A percentile compares a stretch with the other conserved stretches of the same genome.
phyloP scores from a whole-genome alignment of 129 eudicot species.

The Pulicaria dysenterica region DNA sequence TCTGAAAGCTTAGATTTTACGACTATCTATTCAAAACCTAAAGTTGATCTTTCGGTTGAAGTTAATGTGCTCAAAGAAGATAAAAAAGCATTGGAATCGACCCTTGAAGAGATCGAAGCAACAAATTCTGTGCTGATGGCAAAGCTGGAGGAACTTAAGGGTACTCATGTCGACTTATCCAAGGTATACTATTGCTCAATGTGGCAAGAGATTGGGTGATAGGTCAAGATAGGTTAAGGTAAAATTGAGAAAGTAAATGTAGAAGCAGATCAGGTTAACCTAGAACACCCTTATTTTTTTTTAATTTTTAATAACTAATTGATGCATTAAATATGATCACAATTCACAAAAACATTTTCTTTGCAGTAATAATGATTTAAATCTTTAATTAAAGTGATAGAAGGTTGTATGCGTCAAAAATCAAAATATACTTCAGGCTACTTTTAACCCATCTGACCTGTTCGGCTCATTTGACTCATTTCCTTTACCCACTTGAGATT shows the following conservation, averaged over 20 bases:
- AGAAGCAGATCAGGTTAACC: not conserved
- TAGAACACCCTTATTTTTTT: not conserved
- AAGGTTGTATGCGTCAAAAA: constrained; percentile 12
- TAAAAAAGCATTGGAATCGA: constrained; percentile 64
- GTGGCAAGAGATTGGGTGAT: not conserved
- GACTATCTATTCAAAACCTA: constrained; percentile 41
- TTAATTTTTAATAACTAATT: not conserved
- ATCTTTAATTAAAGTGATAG: not conserved
- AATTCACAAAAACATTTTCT: too few species aligned
- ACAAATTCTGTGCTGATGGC: constrained; percentile 60
- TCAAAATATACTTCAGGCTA: constrained; percentile 1
- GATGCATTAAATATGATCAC: constrained; percentile 5
- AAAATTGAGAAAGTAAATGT: not conserved
- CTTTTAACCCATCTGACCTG: not conserved
- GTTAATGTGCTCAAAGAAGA: constrained; percentile 49
- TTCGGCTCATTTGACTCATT: not conserved
- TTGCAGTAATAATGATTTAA: not conserved
- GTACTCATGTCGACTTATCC: constrained; percentile 61
- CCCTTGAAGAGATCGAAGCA: constrained; percentile 50
- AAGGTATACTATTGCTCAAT: constrained; percentile 51
- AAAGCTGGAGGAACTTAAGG: constrained; percentile 67
- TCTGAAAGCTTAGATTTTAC: constrained; percentile 49
- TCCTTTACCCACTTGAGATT: not conserved
- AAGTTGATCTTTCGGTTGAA: constrained; percentile 55
- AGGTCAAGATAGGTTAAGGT: not conserved